A percentile compares a stretch with the other conserved stretches of the same genome.
Evolutionary conservation across 2,329 filamentous ascomycete genomes (phyloP).

Genomic region (Penicillium sp.): DNA sequence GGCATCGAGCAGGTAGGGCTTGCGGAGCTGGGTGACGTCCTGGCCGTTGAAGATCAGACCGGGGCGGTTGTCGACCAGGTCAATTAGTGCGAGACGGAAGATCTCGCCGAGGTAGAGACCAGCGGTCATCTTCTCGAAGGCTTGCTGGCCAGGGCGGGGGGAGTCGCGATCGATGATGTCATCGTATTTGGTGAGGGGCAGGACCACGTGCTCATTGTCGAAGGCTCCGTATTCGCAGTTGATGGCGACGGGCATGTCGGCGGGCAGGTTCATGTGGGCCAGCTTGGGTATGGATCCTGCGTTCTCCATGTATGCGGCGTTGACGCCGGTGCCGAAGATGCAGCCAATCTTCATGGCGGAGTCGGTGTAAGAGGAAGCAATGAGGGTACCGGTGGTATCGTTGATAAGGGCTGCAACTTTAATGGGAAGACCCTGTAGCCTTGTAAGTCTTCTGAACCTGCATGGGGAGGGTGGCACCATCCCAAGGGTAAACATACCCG

Average conservation of each 20-base stretch:
- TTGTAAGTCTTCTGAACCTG: not conserved
- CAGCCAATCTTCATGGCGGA: conserved; percentile 89
- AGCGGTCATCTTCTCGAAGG: conserved; percentile 97
- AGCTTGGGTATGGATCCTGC: conserved; percentile 91
- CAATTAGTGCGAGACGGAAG: conserved; percentile 82
- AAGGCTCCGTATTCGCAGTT: conserved; percentile 98
- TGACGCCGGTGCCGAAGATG: conserved; percentile 98
- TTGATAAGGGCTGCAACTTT: conserved; percentile 93
- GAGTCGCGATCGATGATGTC: conserved; percentile 85
- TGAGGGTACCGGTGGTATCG: conserved; percentile 94
- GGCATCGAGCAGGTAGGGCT: conserved; percentile 85
- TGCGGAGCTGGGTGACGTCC: conserved; percentile 75
- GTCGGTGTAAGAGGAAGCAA: conserved; percentile 97
- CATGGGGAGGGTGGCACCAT: not conserved
- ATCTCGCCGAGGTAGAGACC: conserved; percentile 93
- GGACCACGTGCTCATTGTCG: conserved; percentile 86
- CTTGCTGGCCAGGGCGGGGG: conserved; percentile 87
- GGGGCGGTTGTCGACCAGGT: conserved; percentile 76
- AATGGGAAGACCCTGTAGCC: conserved; percentile 74
- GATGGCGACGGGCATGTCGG: conserved; percentile 85
- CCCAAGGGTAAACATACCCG: conserved; percentile 51
- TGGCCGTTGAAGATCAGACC: conserved; percentile 78
- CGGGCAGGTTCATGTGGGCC: conserved; percentile 81
- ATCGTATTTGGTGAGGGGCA: conserved; percentile 84
- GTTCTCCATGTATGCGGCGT: conserved; percentile 97